Evolutionary conservation across 257 asterid species (phyloP), one percentile per base, ranked within the genome.

Genomic region (Solanum virginianum): DNA sequence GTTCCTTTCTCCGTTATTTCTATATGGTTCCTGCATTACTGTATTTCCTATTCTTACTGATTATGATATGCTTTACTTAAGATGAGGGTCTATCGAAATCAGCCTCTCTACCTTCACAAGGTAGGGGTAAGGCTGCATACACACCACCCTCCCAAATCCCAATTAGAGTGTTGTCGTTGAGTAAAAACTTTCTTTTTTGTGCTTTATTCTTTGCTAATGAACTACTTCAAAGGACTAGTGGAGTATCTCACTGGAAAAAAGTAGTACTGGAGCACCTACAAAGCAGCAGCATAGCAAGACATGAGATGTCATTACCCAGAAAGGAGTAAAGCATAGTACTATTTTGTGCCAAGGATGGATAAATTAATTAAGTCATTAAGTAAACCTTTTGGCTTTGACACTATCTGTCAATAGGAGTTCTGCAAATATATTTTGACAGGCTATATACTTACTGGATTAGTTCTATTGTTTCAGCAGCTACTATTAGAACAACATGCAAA

Each of bases 241-340:
- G 93, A 91, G 80, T 84, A 85, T 82, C 91, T 93, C n/a, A 95
- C 98, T 2, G 97, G 94, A 36, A 72, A 86, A 90, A 83, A 84
- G 62, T 29, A 79, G 90, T 90, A 55, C 51, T 91, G 82, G 87
- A 90, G 80, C 86, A 86, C 62, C 87, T 92, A 81, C 79, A 60
- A 80, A 71, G 83, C 45, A 72, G 75, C 85, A 80, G 84, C 45
- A 53, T 15, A 24, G 60, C 82, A 26, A 51, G 63, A 77, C 47
- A 15, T 24, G 62, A 51, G 8, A 75, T 49, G 60, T 4, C 56
- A 72, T 45, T 45, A 45, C 59, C 59, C 39, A 45, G 59, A 75
- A 77, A 49, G 63, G 47, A 77, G 47, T 51, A 16, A 47, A 51
- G 62, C 82, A 51, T 15, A 53, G 9, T 77, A 24, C 17, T 24